These are phyloP conservation scores for Pulveroboletus sp. DNA, from an alignment of 768 basidiomycete species.

Conservation along the genomic window DNA sequence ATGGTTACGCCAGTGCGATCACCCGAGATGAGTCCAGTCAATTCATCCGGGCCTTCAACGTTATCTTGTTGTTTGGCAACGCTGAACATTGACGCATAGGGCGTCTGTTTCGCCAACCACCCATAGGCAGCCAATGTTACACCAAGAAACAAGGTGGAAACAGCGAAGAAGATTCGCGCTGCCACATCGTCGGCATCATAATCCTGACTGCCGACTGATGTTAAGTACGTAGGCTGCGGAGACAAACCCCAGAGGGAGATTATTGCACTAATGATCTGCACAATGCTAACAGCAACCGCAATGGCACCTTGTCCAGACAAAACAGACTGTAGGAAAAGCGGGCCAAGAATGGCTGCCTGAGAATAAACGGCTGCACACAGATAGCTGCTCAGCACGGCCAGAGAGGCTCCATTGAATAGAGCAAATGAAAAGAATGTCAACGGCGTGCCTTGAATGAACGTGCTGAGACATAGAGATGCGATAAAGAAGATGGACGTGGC, in stretches of 20 bases:
- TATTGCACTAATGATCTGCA: constrained; percentile 65
- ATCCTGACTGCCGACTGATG: not conserved
- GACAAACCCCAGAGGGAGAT: constrained; percentile 52
- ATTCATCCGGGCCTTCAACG: constrained; percentile 19
- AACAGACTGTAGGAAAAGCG: constrained; percentile 64
- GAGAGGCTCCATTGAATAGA: constrained; percentile 57
- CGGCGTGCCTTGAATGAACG: constrained; percentile 51
- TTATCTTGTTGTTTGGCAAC: constrained; percentile 41
- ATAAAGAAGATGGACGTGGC: constrained; percentile 52
- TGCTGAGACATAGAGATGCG: constrained; percentile 60
- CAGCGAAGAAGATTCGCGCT: constrained; percentile 65
- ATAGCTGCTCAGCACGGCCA: constrained; percentile 67
- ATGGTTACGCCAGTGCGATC: constrained; percentile 13
- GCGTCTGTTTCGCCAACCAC: constrained; percentile 53
- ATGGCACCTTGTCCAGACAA: constrained; percentile 83
- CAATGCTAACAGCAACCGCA: constrained; percentile 71
- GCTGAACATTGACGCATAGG: constrained; percentile 51
- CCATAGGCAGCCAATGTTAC: constrained; percentile 47
- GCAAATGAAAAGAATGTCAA: constrained; percentile 63
- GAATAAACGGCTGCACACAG: constrained; percentile 77
- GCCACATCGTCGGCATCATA: constrained; percentile 54
- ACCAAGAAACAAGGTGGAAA: constrained; percentile 66
- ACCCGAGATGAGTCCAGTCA: constrained; percentile 35
- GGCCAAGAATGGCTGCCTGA: constrained; percentile 77
- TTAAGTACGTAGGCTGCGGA: no score